Evolutionary conservation across 176 grass and related monocot genomes (phyloP), one percentile per base, ranked within the genome.

Genomic region (Bonia amplexicaulis): DNA sequence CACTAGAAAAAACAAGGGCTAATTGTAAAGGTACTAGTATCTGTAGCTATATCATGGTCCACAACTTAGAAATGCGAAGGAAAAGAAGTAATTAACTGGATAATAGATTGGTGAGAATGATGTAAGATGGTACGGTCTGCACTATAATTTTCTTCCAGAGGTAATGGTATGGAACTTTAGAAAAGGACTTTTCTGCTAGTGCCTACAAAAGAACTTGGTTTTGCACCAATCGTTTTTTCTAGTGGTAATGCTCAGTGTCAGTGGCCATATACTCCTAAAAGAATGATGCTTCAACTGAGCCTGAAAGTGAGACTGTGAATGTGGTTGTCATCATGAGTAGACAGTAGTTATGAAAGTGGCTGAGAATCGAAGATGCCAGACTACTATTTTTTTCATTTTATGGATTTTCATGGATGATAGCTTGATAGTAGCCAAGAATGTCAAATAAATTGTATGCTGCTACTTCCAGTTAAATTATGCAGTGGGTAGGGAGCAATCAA

Each of bases 161-260:
- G 45, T 22, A 40, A 77, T 85, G 39, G 9, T 64, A 33, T 70
- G 31, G 42, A 27, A 49, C 77, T n/a, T 63, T 10, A 12, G 26
- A 49, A 71, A 33, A 81, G 7, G 31, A 20, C 3, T 42, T 84
- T 8, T 85, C 40, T 52, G 8, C 42, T 63, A 51, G 16, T 53
- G 59, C 53, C 12, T 49, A 57, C 66, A 66, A 75, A 85, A 62
- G 39, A 76, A 69, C 4, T 73, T 84, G 67, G 27, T 46, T 66
- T 74, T 74, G 51, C 27, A 2, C 70, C 16, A 12, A 17, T 74
- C 3, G 8, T 68, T 74, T 84, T 37, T 58, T 78, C 11, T 8
- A 61, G 5, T 15, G 48, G 8, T 52, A 66, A 37, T 80, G n/a
- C 12, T 70, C 31, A 26, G 8, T 69, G 31, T 59, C 62, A 72